These are phyloP conservation scores for Blepharisma stoltei DNA, from an alignment of 73 alveolate species.

Conservation along the genomic window DNA sequence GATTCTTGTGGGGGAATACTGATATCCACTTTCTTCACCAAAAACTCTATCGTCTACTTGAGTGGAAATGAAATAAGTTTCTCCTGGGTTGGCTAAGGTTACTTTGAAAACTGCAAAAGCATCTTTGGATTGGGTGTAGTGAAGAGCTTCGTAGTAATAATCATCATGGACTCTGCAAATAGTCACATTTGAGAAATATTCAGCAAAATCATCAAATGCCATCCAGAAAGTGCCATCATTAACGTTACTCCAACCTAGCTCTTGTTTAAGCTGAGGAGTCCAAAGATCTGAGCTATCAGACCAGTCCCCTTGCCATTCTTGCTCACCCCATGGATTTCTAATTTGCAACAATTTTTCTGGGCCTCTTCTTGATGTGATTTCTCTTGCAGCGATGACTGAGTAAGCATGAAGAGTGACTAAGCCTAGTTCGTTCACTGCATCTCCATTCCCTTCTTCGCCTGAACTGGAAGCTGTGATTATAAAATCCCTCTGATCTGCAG, in stretches of 20 bases:
- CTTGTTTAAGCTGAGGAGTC: constrained; percentile 87
- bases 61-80: constrained; percentile 25
- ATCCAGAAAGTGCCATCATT: constrained; percentile 88
- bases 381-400: constrained; percentile 64
- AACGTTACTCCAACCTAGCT: constrained; percentile 49
- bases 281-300: constrained; percentile 77
- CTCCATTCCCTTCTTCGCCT: constrained; percentile 33
- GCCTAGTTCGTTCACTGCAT: constrained; percentile 65
- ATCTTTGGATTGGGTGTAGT: constrained; percentile 18
- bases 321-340: constrained; percentile 93
- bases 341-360: constrained; percentile 71
- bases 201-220: constrained; percentile 79
- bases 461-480: constrained; percentile 69
- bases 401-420: constrained; percentile 88
- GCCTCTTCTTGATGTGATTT: constrained; percentile 53
- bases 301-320: constrained; percentile 96
- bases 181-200: constrained; percentile 62
- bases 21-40: constrained; percentile 1
- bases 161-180: constrained; percentile 55
- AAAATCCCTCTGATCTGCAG: constrained; percentile 64
- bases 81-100: constrained; percentile 1
- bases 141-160: not conserved
- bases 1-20: constrained; percentile 23
- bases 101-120: constrained; percentile 15
- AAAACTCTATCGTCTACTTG: constrained; percentile 33